Evolutionary conservation across 305 asterid species (phyloP).

Genomic region (Coffea humblotiana): DNA sequence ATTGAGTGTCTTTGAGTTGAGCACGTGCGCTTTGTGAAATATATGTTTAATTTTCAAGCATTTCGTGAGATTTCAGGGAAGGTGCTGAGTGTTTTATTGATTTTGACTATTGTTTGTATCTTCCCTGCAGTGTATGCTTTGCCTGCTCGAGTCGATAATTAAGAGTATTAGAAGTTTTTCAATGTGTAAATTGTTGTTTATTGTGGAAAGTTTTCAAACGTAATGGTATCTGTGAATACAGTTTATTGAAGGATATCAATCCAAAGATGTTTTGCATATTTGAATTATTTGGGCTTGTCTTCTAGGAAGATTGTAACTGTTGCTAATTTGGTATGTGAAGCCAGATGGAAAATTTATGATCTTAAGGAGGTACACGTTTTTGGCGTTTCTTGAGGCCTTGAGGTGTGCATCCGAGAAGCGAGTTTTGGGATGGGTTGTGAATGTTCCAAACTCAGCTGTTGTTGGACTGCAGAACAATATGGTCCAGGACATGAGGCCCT

Average conservation of each 20-base stretch:
- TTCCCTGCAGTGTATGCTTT: neutral
- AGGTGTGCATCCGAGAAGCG: slow-evolving; percentile 29
- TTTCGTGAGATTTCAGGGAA: neutral
- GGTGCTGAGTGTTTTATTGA: neutral
- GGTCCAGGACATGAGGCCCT: slow-evolving; percentile 51
- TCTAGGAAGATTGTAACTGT: slow-evolving; percentile 23
- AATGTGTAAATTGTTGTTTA: neutral
- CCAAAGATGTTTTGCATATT: neutral
- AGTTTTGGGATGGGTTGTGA: slow-evolving; percentile 64
- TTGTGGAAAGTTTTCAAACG: neutral
- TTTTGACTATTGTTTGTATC: neutral
- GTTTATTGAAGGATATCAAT: neutral
- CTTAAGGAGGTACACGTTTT: slow-evolving; percentile 17
- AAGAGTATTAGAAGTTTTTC: neutral
- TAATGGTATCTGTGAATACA: neutral
- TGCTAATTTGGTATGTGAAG: slow-evolving; percentile 27
- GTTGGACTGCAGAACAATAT: slow-evolving; percentile 52
- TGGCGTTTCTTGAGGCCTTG: slow-evolving; percentile 27
- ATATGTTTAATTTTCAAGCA: neutral
- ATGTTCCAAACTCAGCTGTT: slow-evolving; percentile 57
- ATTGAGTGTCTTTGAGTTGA: neutral
- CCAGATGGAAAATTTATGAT: slow-evolving; percentile 35
- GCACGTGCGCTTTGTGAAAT: too few relatives aligned
- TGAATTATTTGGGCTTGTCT: slow-evolving; percentile 3
- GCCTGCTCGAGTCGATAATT: neutral